Evolutionary conservation across 2,329 filamentous ascomycete genomes (phyloP), one percentile per base, ranked within the genome.

Genomic region (Colletotrichum agaves): DNA sequence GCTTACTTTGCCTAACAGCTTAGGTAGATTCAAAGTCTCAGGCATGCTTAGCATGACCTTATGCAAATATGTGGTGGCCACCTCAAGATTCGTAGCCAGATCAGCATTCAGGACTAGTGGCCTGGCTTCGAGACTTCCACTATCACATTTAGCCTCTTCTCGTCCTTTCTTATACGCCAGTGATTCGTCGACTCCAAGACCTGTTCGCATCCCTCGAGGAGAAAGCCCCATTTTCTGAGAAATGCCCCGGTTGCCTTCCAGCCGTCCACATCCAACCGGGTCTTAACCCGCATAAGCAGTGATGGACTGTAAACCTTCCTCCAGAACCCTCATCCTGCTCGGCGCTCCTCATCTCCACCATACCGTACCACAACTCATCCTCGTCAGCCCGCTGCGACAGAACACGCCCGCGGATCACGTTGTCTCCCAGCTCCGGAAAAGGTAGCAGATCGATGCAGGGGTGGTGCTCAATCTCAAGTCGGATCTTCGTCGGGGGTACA

Each of bases 371-470:
- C 15, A 57, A 44, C 4, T 31, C 61, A 35, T 57, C 39, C 31
- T 63, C 61, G 31, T 63, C 61, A 27, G 50, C n/a, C 2, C 21
- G 13, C 2, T 39, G 35, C 6, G 56, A 27, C 1, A 31, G 19
- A 3, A 67, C 3, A 33, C 47, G 15, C 4, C 39, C 47, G 4
- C 19, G 41, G 11, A 76, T 55, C 21, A 75, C 57, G 49, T 74
- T 76, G 46, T 77, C 73, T 12, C 76, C 60, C 61, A 77, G 71
- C 4, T 50, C 37, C 0, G 76, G 72, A 10, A 73, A 70, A 6
- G 76, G 76, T 11, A 77, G 72, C 1, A 77, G 64, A 70, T 78
- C 76, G n/a, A 78, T 67, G 72, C 75, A 78, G 6, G 75, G 74
- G 58, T 77, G 74, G 55, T 78, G 76, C 1, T 59, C 55, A 7